These are phyloP conservation scores for Apostasia shenzhenica DNA, from an alignment of 106 monocot genomes.

Conservation along the genomic window DNA sequence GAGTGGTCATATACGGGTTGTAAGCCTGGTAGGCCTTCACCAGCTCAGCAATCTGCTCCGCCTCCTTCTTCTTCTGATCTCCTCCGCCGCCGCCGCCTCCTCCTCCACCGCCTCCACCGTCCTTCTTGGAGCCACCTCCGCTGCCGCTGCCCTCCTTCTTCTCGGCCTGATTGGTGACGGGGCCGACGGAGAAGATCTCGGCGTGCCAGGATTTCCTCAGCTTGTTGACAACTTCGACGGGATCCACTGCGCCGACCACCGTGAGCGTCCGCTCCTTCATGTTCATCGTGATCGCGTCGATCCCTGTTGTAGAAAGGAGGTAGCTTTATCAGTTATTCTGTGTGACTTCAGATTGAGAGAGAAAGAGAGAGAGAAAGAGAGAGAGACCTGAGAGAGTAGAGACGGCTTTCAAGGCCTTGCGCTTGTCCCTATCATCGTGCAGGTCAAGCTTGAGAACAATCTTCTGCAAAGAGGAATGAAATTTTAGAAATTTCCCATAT, in stretches of 20 bases:
- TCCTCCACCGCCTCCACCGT: conserved; percentile 6
- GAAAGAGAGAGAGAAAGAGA: conserved; percentile 8
- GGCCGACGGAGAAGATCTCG: conserved; percentile 6
- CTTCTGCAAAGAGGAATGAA: conserved; percentile 4
- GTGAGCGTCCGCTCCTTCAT: conserved; percentile 15
- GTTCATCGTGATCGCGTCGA: conserved; percentile 19
- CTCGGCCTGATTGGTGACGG: conserved; percentile 5
- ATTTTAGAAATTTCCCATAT: not conserved
- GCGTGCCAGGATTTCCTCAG: conserved; percentile 11
- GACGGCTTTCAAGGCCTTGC: conserved; percentile 20
- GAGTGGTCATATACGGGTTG: not conserved
- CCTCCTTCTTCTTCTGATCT: not conserved
- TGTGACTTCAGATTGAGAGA: conserved; percentile 3
- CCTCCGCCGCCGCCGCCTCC: not conserved
- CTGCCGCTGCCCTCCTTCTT: conserved; percentile 6
- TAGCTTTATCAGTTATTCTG: not conserved
- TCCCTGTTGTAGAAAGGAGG: not conserved
- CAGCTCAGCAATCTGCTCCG: not conserved
- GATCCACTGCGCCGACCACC: conserved; percentile 15
- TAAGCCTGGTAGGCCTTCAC: not conserved
- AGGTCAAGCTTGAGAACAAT: conserved; percentile 10
- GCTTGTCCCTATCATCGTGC: conserved; percentile 16
- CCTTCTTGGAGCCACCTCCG: not conserved
- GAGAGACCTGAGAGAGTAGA: conserved; percentile 8
- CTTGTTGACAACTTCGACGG: conserved; percentile 9